Evolutionary conservation across 1,139 yeast genomes (phyloP), one percentile per base, ranked within the genome.

Genomic region (Yamadazyma kanchanaburiensis): DNA sequence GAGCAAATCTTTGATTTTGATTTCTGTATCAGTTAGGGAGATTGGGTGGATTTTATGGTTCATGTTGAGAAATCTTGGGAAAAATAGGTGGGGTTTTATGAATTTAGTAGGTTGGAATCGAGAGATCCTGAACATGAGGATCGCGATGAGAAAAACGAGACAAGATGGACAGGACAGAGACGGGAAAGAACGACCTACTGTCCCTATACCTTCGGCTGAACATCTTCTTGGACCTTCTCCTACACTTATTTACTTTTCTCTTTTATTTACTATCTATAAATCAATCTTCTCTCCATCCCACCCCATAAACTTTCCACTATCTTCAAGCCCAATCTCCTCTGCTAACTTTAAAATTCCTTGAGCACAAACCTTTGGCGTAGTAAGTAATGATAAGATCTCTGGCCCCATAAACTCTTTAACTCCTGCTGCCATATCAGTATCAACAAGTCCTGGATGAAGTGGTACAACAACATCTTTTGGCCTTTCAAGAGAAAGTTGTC

Each of bases 21-120:
- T 44, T 48, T 80, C 87, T 0, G 72, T 59, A 2, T 63, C 64
- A 27, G 64, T 70, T 25, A 77, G 57, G 9, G 40, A 40, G 32
- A 77, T 60, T 5, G 37, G 17, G 10, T 41, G 41, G 20, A 40
- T 43, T 19, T 51, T 43, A 6, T 38, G 30, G 29, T 57, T 40
- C 24, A 42, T 51, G 58, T 24, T 21, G 14, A 12, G 15, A 17
- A 17, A n/a, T 6, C 12, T 21, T 6, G 7, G 7, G 23, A 11
- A 8, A 6, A 8, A 6, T 8, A 9, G 6, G 7, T 21, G 12
- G 8, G 23, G 12, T 7, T 8, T 11, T 21, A n/a, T 21, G 12
- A 21, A 8, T 9, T 6, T 11, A 11, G 7, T 18, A 8, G 20
- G 20, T 18, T 8, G 10, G 20, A 18, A 10, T 8, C 10, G 20